phyloP scores from a whole-genome alignment of 352 stramenopile genomes.

The Saprolegnia parasitica region DNA sequence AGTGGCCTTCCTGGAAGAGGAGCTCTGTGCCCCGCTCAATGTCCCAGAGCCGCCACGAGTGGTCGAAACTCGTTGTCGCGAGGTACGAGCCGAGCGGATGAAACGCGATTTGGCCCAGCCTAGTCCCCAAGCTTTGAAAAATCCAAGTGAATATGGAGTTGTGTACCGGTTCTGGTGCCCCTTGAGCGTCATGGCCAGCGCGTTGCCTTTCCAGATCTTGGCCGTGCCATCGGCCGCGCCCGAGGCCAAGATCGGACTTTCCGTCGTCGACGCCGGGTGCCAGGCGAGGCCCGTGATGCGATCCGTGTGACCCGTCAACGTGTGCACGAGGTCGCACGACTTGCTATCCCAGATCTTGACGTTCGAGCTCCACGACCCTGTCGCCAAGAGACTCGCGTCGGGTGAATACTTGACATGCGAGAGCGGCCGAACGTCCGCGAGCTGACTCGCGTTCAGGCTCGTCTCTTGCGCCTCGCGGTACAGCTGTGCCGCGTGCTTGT shows the following conservation, averaged over 20 bases:
- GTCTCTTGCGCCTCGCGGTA: conserved; percentile 67
- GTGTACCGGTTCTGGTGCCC: conserved; percentile 55
- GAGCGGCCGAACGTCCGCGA: conserved; percentile 90
- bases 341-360: conserved; percentile 93
- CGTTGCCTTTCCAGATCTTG: conserved; percentile 58
- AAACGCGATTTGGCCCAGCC: conserved; percentile 87
- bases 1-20: conserved; percentile 96
- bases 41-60: conserved; percentile 98
- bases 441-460: conserved; percentile 90
- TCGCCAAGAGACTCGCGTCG: conserved; percentile 69
- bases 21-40: conserved; percentile 88
- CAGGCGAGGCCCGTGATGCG: conserved; percentile 84
- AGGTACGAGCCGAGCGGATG: conserved; percentile 91
- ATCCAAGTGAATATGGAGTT: not conserved
- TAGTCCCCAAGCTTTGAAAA: not conserved
- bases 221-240: conserved; percentile 74
- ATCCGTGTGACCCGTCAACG: conserved; percentile 83
- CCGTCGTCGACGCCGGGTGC: conserved; percentile 55
- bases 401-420: conserved; percentile 61
- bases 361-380: conserved; percentile 89
- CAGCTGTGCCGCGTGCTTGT: conserved; percentile 60
- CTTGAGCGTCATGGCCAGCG: conserved; percentile 51
- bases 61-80: conserved; percentile 94
- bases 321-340: conserved; percentile 55
- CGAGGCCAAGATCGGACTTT: conserved; percentile 54